These are phyloP conservation scores for Lentinula boryana DNA, from an alignment of 768 basidiomycete genomes.

Conservation along the genomic window DNA sequence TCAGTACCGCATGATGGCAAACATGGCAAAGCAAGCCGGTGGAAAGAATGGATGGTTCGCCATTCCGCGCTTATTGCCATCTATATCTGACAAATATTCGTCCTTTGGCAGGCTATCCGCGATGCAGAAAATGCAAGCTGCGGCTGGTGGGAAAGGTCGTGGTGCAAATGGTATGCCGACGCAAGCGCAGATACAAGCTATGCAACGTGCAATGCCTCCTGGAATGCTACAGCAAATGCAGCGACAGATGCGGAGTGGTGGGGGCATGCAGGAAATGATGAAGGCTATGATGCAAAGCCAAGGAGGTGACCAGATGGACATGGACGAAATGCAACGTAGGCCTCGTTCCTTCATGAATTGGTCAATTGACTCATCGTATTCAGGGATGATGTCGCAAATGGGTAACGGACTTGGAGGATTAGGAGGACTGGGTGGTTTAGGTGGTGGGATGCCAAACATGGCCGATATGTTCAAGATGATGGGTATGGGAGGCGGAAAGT, in stretches of 20 bases:
- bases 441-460: conserved; percentile 49
- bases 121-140: conserved; percentile 91
- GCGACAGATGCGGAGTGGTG: conserved; percentile 69
- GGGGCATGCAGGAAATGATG: conserved; percentile 98
- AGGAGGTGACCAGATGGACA: conserved; percentile 83
- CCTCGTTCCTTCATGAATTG: conserved; percentile 9
- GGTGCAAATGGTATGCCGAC: conserved; percentile 88
- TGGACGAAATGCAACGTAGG: conserved; percentile 92
- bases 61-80: not conserved
- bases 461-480: conserved; percentile 77
- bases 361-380: conserved; percentile 10
- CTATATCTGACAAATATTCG: conserved; percentile 6
- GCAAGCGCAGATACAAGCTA: conserved; percentile 88
- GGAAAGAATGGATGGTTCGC: conserved; percentile 92
- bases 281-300: conserved; percentile 96
- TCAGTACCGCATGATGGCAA: conserved; percentile 98
- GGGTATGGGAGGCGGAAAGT: conserved; percentile 61
- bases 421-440: conserved; percentile 46
- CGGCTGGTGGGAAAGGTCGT: conserved; percentile 79
- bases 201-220: conserved; percentile 94
- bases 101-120: conserved; percentile 58
- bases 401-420: conserved; percentile 58
- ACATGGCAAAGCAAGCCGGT: conserved; percentile 97
- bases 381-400: conserved; percentile 89
- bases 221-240: conserved; percentile 96